Evolutionary conservation across 1,284 basidiomycete species (phyloP).

Genomic region (Ceraceosorus guamensis): DNA sequence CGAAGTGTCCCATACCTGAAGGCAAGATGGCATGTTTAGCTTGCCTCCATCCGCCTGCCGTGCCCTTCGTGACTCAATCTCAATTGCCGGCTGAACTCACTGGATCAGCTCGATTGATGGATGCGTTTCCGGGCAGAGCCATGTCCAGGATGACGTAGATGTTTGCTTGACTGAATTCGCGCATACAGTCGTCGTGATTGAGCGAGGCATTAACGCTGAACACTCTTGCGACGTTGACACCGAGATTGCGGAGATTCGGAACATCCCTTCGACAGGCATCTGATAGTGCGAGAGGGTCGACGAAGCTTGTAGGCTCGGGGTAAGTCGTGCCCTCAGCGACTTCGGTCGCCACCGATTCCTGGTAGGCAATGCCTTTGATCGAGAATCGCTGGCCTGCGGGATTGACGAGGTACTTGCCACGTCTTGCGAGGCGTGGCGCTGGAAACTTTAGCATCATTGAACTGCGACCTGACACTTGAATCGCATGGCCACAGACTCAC

Average conservation of each 20-base stretch:
- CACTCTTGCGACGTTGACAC: slow-evolving; percentile 62
- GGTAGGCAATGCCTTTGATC: slow-evolving; percentile 85
- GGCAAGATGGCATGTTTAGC: too few relatives aligned
- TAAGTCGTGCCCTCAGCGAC: slow-evolving; percentile 56
- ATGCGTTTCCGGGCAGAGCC: slow-evolving; percentile 73
- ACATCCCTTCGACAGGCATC: slow-evolving; percentile 70
- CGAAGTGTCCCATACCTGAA: slow-evolving; percentile 64
- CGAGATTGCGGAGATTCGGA: slow-evolving; percentile 59
- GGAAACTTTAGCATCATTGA: too few relatives aligned
- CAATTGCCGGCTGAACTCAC: slow-evolving; percentile 28
- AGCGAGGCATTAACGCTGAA: slow-evolving; percentile 62
- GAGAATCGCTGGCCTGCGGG: slow-evolving; percentile 70
- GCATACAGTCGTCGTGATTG: slow-evolving; percentile 83
- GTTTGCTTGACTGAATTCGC: slow-evolving; percentile 63
- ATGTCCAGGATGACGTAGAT: slow-evolving; percentile 91
- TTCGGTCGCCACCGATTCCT: slow-evolving; percentile 64
- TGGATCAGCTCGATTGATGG: slow-evolving; percentile 68
- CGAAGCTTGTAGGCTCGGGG: slow-evolving; percentile 61
- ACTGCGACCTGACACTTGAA: too few relatives aligned
- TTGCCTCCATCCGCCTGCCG: too few relatives aligned
- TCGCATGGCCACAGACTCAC: background rate
- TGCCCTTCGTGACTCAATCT: too few relatives aligned
- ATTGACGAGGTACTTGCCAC: slow-evolving; percentile 69
- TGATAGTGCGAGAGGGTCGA: slow-evolving; percentile 66
- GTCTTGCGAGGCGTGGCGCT: background rate